A percentile compares a stretch with the other conserved stretches of the same genome.
Conservation (phyloP, 2,329 filamentous ascomycete genomes). For the Berkeleyomyces basicola region DNA sequence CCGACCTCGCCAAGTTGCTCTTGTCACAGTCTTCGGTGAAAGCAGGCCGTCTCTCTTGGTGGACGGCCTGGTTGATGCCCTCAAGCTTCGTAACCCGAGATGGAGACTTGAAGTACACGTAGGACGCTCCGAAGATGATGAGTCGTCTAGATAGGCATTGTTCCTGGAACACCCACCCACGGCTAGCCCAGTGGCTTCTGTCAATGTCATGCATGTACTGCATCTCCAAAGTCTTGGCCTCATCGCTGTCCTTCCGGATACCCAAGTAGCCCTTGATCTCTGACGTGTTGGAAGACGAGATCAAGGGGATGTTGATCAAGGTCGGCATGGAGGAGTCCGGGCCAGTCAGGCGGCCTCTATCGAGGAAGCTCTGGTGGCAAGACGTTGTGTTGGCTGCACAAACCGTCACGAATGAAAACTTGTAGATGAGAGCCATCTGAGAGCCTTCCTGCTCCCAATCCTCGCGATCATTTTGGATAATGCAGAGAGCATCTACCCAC, state of each 20-base stretch:
- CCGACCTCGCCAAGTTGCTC: background rate
- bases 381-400: background rate
- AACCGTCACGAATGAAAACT: background rate
- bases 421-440: conserved; percentile 2
- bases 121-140: background rate
- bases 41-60: background rate
- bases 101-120: background rate
- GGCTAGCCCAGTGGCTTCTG: background rate
- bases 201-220: background rate
- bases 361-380: background rate
- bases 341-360: background rate
- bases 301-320: background rate
- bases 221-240: background rate
- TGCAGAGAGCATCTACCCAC: conserved; percentile 19
- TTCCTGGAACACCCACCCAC: background rate
- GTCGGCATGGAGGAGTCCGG: background rate
- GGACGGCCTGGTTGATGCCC: background rate
- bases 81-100: no score
- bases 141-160: background rate
- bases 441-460: conserved; percentile 17
- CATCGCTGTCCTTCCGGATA: background rate
- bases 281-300: background rate
- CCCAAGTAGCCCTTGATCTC: background rate
- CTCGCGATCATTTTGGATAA: conserved; percentile 16
- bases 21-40: background rate